Base-by-base conservation (phyloP, 176 grass and related monocot species). In the Rhynchospora tenuis region DNA sequence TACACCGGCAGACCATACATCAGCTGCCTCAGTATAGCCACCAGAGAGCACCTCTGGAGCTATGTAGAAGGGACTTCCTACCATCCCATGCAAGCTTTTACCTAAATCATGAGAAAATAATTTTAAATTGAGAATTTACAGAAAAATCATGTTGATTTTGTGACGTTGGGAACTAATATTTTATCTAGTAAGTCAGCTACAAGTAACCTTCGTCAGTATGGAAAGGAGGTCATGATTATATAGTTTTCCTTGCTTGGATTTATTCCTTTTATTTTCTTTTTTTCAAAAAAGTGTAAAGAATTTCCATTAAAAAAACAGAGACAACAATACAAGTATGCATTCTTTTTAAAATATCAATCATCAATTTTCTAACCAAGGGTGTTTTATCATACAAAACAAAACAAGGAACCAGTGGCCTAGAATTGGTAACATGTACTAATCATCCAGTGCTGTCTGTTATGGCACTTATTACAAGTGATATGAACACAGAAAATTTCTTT, bases 41-140 rank as follows among this genome's bases (percentile, higher is more conserved):
- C 96, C 89, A 3, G 96, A 78, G 1, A 99, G 91, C 29, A 99
- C 96, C 86, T 99, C 96, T 12, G 96, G 96, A 5, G 96, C 92
- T 61, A 95, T 99, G 83, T 99, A 99, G 70, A 99, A 99, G 1
- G 96, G 93, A 64, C 93, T 99, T 52, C 96, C 93, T 66, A 99
- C 96, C 51, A 88, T 99, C 58, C 96, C 96, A 47, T 88, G 87
- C 84, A 99, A 89, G 78, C 83, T 93, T 82, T 89, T 89, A 59
- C 96, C 96, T 99, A 71, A 72, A 65, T 82, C 86, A 84, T 86
- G 43, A 4, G 17, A 86, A 84, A 46, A 68, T 24, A 22, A 24
- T 29, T 55, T 17, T 76, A 9, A 73, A 76, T 51, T 13, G 20
- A 15, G 5, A 52, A 28, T 15, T 54, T 1, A 15, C 15, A 5